Evolutionary conservation across 306 rosid genomes (phyloP).

Genomic region (Chamaecrista fasciculata): DNA sequence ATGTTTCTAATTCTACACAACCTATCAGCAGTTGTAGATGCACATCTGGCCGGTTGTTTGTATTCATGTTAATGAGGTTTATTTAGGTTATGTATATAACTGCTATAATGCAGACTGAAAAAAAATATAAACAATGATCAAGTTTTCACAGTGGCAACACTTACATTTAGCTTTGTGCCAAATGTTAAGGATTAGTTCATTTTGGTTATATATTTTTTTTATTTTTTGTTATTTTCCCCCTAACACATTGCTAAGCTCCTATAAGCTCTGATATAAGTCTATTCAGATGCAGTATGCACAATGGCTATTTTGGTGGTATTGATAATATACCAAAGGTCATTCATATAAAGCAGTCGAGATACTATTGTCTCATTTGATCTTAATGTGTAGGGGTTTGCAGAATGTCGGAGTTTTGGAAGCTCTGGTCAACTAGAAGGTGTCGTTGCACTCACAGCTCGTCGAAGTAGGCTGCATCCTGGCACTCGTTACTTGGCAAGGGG

Average conservation of each 20-base stretch:
- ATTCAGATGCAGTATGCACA: slow-evolving; percentile 1
- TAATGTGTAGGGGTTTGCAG: slow-evolving; percentile 98
- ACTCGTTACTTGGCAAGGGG: slow-evolving; percentile 99
- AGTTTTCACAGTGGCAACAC: neutral
- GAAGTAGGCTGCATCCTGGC: slow-evolving; percentile 98
- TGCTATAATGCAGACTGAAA: neutral
- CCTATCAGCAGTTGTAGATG: neutral
- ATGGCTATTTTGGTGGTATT: neutral
- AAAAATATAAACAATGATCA: neutral
- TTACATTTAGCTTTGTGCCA: neutral
- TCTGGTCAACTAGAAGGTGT: slow-evolving; percentile 87
- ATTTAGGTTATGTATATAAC: neutral
- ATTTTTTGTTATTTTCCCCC: slow-evolving; percentile 3
- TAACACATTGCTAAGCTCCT: neutral
- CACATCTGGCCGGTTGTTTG: neutral
- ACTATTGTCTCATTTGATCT: slow-evolving; percentile 54
- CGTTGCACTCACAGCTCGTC: slow-evolving; percentile 87
- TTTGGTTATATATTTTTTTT: neutral
- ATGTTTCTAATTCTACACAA: neutral
- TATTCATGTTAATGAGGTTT: neutral
- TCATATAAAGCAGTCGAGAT: slow-evolving; percentile 25
- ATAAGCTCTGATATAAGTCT: neutral
- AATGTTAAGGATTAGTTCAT: slow-evolving; percentile 11
- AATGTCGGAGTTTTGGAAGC: slow-evolving; percentile 89
- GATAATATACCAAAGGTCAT: neutral